Percentiles rank a stretch among this genome's conserved stretches.
Evolutionary conservation across 805 yeast genomes (phyloP).

Genomic region (Sugiyamaella smithiae): DNA sequence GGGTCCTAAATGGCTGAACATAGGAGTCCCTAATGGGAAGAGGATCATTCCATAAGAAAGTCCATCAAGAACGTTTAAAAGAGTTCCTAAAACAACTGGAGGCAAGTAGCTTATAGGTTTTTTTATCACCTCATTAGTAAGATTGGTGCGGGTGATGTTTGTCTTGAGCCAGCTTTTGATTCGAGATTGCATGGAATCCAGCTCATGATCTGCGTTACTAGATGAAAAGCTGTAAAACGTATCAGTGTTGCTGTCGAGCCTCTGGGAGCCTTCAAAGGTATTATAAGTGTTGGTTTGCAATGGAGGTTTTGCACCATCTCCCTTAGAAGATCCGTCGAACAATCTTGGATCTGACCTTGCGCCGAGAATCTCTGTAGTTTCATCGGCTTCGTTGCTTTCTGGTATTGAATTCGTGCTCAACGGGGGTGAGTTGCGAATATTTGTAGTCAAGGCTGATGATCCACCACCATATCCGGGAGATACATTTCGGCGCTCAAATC

Average conservation of each 20-base stretch:
- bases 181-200: neutral
- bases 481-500: slow-evolving; percentile 4
- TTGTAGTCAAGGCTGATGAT: neutral
- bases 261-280: slow-evolving; percentile 4
- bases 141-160: slow-evolving; percentile 4
- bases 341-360: no score
- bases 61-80: slow-evolving; percentile 87
- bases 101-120: slow-evolving; percentile 57
- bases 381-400: no score
- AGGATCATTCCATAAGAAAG: slow-evolving; percentile 96
- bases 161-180: slow-evolving; percentile 6
- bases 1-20: slow-evolving; percentile 77
- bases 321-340: neutral
- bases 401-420: no score
- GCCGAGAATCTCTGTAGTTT: no score
- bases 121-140: slow-evolving; percentile 2
- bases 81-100: slow-evolving; percentile 78
- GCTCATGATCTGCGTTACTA: no score
- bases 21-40: slow-evolving; percentile 82
- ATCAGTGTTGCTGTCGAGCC: neutral
- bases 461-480: neutral
- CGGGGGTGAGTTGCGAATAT: neutral
- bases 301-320: neutral
- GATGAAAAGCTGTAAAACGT: neutral
- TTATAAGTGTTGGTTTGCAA: no score